Conservation (phyloP, 371 early-diverging fungal species). For the Funneliformis caledonium region DNA sequence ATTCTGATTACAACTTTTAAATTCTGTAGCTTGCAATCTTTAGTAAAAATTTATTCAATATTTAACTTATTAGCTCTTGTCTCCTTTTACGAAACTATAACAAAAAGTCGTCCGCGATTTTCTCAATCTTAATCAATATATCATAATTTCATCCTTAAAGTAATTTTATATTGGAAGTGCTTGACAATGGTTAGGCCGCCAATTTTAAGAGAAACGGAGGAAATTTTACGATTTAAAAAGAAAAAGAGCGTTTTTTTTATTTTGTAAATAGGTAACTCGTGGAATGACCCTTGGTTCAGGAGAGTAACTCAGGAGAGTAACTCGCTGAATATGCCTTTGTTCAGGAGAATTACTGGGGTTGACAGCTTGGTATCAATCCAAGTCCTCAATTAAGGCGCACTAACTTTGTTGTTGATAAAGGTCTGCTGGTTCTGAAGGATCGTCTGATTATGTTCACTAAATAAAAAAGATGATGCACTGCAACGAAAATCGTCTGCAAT, state of each 20-base stretch:
- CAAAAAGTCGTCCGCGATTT: background rate
- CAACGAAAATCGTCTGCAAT: background rate
- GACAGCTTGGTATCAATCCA: slow-evolving; percentile 17
- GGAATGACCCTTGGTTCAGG: no score
- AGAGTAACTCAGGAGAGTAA: no score
- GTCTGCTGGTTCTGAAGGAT: background rate
- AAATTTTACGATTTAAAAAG: no score
- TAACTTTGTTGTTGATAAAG: no score
- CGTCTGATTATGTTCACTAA: background rate
- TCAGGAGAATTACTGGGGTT: slow-evolving; percentile 15
- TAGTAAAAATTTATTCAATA: background rate
- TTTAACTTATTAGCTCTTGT: background rate
- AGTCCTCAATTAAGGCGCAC: slow-evolving; percentile 15
- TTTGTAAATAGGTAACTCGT: background rate
- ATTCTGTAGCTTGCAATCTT: background rate
- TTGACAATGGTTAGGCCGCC: no score
- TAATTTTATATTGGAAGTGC: no score
- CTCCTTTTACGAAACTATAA: no score
- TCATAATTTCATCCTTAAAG: background rate
- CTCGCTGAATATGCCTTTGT: no score
- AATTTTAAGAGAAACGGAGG: no score
- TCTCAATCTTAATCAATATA: background rate
- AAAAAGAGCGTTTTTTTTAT: background rate
- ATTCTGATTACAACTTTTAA: no score
- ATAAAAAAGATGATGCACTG: background rate